Percentiles rank a stretch among this genome's conserved stretches.
Evolutionary conservation across 106 monocot species (phyloP).

Genomic region (Amphibolis antarctica): DNA sequence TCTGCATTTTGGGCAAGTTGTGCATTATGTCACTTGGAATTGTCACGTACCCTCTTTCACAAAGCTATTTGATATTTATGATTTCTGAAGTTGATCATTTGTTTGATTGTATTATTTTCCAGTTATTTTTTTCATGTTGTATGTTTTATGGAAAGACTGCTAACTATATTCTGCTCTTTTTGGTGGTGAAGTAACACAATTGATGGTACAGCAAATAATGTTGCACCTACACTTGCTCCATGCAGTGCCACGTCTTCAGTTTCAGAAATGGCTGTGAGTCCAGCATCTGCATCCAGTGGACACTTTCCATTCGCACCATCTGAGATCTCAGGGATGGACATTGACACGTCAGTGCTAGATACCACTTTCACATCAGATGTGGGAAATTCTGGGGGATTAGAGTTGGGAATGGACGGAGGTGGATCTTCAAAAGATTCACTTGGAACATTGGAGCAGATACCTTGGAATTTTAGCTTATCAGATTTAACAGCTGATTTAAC

Average conservation of each 20-base stretch:
- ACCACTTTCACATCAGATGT: conserved; percentile 50
- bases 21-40: too few relatives aligned
- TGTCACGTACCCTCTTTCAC: too few relatives aligned
- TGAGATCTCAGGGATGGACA: conserved; percentile 75
- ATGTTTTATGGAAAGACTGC: too few relatives aligned
- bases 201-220: conserved; percentile 22
- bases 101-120: too few relatives aligned
- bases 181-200: conserved; percentile 11
- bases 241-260: conserved; percentile 44
- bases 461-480: conserved; percentile 85
- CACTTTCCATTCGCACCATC: conserved; percentile 76
- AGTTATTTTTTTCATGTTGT: too few relatives aligned
- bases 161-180: too few relatives aligned
- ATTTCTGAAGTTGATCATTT: too few relatives aligned
- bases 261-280: conserved; percentile 73
- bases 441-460: conserved; percentile 50
- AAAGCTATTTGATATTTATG: too few relatives aligned
- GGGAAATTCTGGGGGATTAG: conserved; percentile 30
- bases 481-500: conserved; percentile 83
- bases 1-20: too few relatives aligned
- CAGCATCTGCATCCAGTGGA: conserved; percentile 72
- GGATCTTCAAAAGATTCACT: conserved; percentile 66
- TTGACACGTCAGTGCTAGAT: conserved; percentile 61
- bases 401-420: conserved; percentile 55
- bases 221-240: conserved; percentile 20